These are phyloP conservation scores for Climacium dendroides DNA, from an alignment of 225 moss, liverwort and hornwort genomes.

Conservation along the genomic window DNA sequence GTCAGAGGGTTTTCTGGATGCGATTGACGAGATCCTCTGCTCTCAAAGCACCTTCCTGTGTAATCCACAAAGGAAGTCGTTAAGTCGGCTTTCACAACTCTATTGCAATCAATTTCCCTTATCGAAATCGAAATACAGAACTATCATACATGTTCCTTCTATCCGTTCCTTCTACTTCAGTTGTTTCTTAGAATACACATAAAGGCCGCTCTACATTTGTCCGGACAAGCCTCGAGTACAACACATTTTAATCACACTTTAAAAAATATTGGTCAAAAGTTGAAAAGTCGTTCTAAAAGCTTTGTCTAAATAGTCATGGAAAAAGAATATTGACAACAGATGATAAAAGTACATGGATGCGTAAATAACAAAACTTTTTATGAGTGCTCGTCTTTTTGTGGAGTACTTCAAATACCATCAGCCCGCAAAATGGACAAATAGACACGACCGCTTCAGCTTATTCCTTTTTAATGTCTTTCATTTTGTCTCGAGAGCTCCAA, in stretches of 20 bases:
- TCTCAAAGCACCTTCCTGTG: slow-evolving; percentile 58
- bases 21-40: slow-evolving; percentile 37
- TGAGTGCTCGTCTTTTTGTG: not conserved
- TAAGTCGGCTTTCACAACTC: not conserved
- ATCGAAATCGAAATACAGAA: not conserved
- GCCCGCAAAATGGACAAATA: not conserved
- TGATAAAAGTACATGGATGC: not conserved
- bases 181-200: not conserved
- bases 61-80: not conserved
- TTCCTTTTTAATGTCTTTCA: not conserved
- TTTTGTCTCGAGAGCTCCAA: not conserved
- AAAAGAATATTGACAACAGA: not conserved
- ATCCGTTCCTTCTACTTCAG: not conserved
- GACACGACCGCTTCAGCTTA: not conserved
- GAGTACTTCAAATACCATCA: too few species aligned
- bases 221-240: too few species aligned
- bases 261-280: not conserved
- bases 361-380: too few species aligned
- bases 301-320: not conserved
- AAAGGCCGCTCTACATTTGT: not conserved
- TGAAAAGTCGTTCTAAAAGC: not conserved
- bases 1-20: slow-evolving; percentile 28
- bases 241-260: too few species aligned
- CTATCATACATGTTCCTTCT: not conserved
- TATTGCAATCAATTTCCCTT: not conserved